A percentile compares a stretch with the other conserved stretches of the same genome.
These are phyloP conservation scores for Coemansia sp. DNA, from an alignment of 192 early-diverging fungal genomes.

Conservation along the genomic window DNA sequence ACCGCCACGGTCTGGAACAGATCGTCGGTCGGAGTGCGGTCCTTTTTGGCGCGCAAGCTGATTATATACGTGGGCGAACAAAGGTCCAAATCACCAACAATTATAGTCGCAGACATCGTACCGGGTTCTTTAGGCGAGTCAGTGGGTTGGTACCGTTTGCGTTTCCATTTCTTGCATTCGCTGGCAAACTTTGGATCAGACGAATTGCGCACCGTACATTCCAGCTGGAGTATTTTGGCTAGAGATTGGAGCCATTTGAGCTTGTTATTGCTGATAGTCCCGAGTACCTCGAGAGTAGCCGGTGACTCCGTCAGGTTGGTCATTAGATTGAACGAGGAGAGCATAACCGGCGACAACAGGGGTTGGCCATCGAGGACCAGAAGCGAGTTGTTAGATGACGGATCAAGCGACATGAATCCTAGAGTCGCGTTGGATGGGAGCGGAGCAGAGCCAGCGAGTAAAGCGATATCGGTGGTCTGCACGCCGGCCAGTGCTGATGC, in stretches of 20 bases:
- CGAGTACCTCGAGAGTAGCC: background rate
- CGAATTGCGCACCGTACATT: conserved; percentile 6
- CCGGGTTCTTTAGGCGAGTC: background rate
- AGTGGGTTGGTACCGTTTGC: background rate
- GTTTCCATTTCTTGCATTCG: conserved; percentile 11
- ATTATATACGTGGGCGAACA: conserved; percentile 16
- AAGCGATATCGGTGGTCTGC: background rate
- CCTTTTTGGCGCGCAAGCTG: background rate
- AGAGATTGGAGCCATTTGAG: conserved; percentile 27
- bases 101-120: conserved; percentile 14
- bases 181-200: background rate
- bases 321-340: conserved; percentile 2
- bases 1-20: conserved; percentile 10
- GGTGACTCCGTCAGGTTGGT: background rate
- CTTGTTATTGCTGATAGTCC: conserved; percentile 16
- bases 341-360: conserved; percentile 16
- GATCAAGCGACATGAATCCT: background rate
- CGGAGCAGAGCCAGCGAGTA: background rate
- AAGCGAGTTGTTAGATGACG: background rate
- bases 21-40: background rate
- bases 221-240: conserved; percentile 10
- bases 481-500: background rate
- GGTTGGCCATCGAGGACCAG: conserved; percentile 13
- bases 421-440: conserved; percentile 3
- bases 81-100: conserved; percentile 16